Percentiles rank a stretch among this genome's conserved stretches.
Conservation (phyloP, 495 filamentous ascomycete species). For the Aspergillus incahuasiensis region DNA sequence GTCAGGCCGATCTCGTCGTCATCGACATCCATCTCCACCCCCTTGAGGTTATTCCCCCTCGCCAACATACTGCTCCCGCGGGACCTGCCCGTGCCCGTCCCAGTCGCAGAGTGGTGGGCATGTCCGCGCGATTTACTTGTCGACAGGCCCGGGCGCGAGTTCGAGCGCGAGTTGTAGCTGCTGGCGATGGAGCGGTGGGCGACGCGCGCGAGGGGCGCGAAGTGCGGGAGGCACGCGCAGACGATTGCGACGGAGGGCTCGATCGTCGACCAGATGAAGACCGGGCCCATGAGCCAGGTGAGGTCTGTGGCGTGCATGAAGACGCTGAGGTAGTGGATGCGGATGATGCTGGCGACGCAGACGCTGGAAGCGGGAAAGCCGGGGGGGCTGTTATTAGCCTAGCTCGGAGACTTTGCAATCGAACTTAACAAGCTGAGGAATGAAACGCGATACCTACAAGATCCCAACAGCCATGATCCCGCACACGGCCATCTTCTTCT, state of each 20-base stretch:
- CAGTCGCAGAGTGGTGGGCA: no score
- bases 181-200: background rate
- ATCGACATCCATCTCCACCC: background rate
- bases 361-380: no score
- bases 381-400: no score
- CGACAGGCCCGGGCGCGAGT: background rate
- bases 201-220: background rate
- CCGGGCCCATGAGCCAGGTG: slow-evolving; percentile 1
- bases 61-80: background rate
- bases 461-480: background rate
- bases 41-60: background rate
- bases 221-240: slow-evolving; percentile 3
- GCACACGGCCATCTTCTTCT: background rate
- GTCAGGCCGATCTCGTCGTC: background rate
- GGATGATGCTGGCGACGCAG: slow-evolving; percentile 3
- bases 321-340: slow-evolving; percentile 1
- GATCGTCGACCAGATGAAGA: slow-evolving; percentile 4
- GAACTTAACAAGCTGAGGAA: no score
- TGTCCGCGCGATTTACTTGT: background rate
- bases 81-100: no score
- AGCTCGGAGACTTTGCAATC: no score
- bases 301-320: background rate
- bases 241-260: slow-evolving; percentile 2
- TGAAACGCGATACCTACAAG: background rate
- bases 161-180: background rate